Evolutionary conservation across 2,329 filamentous ascomycete species (phyloP).

Genomic region (Zymoseptoria passerinii): DNA sequence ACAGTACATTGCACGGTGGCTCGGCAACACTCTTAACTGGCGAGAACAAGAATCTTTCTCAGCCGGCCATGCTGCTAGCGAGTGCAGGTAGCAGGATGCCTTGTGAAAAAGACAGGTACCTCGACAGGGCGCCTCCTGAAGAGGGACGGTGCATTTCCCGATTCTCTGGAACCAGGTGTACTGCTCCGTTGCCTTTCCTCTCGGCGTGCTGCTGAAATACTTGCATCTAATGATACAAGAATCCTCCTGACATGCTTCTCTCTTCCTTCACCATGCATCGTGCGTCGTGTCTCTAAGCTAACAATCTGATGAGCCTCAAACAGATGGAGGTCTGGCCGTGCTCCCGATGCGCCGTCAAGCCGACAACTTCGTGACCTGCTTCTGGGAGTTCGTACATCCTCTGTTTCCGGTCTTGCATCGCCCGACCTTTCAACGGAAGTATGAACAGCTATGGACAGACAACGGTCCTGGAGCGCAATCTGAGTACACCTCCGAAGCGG

Average conservation of each 20-base stretch:
- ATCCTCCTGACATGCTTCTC: neutral
- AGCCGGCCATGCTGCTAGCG: no score
- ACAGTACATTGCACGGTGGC: no score
- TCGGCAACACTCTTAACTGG: no score
- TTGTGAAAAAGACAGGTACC: no score
- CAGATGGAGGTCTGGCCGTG: constrained; percentile 14
- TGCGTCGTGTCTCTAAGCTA: neutral
- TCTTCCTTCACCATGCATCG: neutral
- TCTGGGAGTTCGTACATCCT: constrained; percentile 23
- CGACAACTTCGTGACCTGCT: constrained; percentile 21
- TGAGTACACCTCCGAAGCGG: constrained; percentile 12
- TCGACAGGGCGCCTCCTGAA: no score
- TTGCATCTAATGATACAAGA: no score
- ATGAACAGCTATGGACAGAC: constrained; percentile 18
- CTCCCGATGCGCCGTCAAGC: constrained; percentile 19
- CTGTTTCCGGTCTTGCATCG: constrained; percentile 22
- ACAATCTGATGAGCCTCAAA: neutral
- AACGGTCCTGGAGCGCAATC: constrained; percentile 1
- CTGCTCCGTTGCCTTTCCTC: no score
- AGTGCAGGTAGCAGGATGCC: no score
- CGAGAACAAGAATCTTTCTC: no score
- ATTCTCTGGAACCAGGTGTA: no score
- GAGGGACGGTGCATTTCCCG: no score
- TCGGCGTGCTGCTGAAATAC: no score
- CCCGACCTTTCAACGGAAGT: constrained; percentile 19